Evolutionary conservation across 2,329 filamentous ascomycete genomes (phyloP), one percentile per base, ranked within the genome.

Genomic region (Sporothrix phasma): DNA sequence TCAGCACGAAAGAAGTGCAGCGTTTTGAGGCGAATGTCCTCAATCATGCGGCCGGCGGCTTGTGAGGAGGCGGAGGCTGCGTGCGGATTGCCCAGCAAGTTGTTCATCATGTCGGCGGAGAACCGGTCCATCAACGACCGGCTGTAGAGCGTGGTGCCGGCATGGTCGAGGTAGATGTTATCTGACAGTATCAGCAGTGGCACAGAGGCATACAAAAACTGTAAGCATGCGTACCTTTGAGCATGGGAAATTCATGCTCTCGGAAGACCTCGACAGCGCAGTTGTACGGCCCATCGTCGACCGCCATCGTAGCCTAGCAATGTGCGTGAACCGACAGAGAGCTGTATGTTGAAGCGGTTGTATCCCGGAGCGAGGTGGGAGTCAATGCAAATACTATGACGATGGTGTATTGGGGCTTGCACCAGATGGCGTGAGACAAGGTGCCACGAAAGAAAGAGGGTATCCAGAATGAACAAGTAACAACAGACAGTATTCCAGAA

Each of bases 71-170:
- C 78, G 1, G 92, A 96, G 59, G 85, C 88, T 0, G 93, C 97
- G 75, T 97, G 93, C 0, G 93, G 93, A 67, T 97, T 97, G 43
- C 92, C 93, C 69, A 92, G 92, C 0, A 97, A 78, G 69, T 86
- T 89, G 3, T 83, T 79, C 29, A 87, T 87, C 81, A 97, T 88
- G 66, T 94, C 89, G n/a, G 77, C 74, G 8, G 90, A 85, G 75
- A 96, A 96, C 26, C 78, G 80, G 68, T 93, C 88, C 74, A 97
- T 86, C 26, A 94, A 76, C 34, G 89, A 92, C 73, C 88, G 93
- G 47, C 91, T 80, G 72, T 89, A 90, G 0, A 89, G 79, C 0
- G 92, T 93, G n/a, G 90, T 90, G n/a, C 92, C 93, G 0, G 92
- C 92, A 87, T 97, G 92, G 70, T 97, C 93, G 64, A 97, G 86